phyloP scores from a whole-genome alignment of 2,329 filamentous ascomycete genomes.

The Sordariomycetes sp. region DNA sequence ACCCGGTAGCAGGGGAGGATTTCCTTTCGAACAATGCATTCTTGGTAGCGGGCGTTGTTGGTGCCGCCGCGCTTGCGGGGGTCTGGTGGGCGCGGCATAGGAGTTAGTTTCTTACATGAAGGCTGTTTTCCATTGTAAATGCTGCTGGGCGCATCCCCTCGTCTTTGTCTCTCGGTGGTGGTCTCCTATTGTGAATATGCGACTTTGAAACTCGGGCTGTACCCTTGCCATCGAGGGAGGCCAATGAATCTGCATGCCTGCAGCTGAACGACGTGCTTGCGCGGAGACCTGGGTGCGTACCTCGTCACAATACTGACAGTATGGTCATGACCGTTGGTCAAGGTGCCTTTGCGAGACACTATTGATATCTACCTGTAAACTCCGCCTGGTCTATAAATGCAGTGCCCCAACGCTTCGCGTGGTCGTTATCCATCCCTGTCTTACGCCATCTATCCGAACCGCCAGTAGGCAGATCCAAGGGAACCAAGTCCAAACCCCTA shows the following conservation, averaged over 20 bases:
- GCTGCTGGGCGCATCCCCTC: too few species aligned
- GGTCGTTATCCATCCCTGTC: background rate
- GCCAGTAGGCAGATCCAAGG: background rate
- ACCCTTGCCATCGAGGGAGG: too few species aligned
- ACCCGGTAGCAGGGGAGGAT: constrained; percentile 15
- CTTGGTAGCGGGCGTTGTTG: constrained; percentile 22
- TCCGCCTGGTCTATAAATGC: background rate
- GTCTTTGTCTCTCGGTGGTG: too few species aligned
- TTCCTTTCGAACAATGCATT: constrained; percentile 18
- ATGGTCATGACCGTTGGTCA: too few species aligned
- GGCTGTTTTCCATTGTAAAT: too few species aligned
- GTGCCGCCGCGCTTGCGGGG: constrained; percentile 24
- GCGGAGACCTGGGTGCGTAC: too few species aligned
- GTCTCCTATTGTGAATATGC: too few species aligned
- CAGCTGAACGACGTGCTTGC: too few species aligned
- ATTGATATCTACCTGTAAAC: background rate
- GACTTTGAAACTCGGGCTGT: too few species aligned
- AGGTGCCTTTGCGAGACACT: too few species aligned
- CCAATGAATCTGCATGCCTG: too few species aligned
- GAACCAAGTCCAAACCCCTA: background rate
- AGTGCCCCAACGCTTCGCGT: background rate
- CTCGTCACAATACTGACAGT: too few species aligned
- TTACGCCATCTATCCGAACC: background rate
- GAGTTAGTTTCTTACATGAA: background rate
- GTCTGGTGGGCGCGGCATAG: constrained; percentile 11